phyloP scores from a whole-genome alignment of 2,329 filamentous ascomycete genomes.

The Rasamsonia emersonii region DNA sequence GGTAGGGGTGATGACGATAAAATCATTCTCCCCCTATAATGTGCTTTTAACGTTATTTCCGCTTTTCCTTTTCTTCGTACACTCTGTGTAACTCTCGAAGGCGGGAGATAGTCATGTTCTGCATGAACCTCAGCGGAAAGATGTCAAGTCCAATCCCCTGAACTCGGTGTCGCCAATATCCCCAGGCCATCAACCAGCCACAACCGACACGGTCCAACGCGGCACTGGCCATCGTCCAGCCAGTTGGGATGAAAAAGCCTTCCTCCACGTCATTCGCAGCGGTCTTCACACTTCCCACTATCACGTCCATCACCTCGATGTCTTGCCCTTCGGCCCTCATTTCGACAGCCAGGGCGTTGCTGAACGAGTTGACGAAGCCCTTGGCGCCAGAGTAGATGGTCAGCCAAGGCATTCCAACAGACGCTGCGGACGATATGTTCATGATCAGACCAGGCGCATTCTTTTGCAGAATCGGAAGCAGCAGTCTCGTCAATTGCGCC shows the following conservation, averaged over 20 bases:
- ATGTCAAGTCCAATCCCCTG: slow-evolving; percentile 8
- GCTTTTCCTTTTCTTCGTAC: too few relatives aligned
- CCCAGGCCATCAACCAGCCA: slow-evolving; percentile 19
- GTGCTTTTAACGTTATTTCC: too few relatives aligned
- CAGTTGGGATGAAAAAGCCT: slow-evolving; percentile 21
- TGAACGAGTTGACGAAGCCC: slow-evolving; percentile 37
- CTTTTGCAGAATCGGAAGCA: slow-evolving; percentile 38
- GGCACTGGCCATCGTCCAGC: slow-evolving; percentile 21
- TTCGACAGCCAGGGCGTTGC: slow-evolving; percentile 35
- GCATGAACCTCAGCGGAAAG: not conserved
- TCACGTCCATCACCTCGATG: slow-evolving; percentile 33
- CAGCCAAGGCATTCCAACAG: slow-evolving; percentile 41
- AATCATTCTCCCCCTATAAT: too few relatives aligned
- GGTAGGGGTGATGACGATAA: too few relatives aligned
- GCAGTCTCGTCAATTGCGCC: slow-evolving; percentile 37
- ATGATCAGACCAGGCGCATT: slow-evolving; percentile 41
- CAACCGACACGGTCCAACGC: slow-evolving; percentile 28
- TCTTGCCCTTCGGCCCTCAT: slow-evolving; percentile 27
- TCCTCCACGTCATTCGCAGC: slow-evolving; percentile 15
- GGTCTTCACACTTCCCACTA: slow-evolving; percentile 25
- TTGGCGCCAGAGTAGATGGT: slow-evolving; percentile 40
- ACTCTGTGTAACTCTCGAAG: too few relatives aligned
- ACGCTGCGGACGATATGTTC: slow-evolving; percentile 42
- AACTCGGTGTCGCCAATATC: slow-evolving; percentile 26
- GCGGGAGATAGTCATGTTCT: not conserved